These are phyloP conservation scores for Gastrolobium bilobum DNA, from an alignment of 306 rosid species.

Conservation along the genomic window DNA sequence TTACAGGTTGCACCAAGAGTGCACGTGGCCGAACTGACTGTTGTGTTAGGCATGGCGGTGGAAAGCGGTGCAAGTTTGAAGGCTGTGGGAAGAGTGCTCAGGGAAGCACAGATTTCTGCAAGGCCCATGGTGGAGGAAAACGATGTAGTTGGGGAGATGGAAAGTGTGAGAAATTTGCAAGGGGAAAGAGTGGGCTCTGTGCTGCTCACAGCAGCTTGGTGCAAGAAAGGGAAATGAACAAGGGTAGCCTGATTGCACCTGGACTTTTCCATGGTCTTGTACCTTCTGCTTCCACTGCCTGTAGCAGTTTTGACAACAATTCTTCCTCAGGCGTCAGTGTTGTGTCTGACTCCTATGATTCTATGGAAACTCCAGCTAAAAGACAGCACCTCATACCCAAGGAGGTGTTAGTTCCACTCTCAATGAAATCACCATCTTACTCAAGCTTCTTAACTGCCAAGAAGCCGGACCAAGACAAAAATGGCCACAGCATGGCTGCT, in stretches of 20 bases:
- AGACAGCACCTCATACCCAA: slow-evolving; percentile 73
- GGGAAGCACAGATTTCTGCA: slow-evolving; percentile 99
- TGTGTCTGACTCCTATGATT: slow-evolving; percentile 71
- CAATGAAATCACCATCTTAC: slow-evolving; percentile 72
- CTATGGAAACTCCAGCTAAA: slow-evolving; percentile 62
- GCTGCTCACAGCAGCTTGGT: slow-evolving; percentile 89
- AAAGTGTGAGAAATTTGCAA: slow-evolving; percentile 90
- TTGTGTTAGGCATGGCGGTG: slow-evolving; percentile 97
- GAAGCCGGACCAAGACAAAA: slow-evolving; percentile 60
- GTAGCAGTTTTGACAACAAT: slow-evolving; percentile 71
- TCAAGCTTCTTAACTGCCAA: slow-evolving; percentile 57
- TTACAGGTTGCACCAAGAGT: slow-evolving; percentile 92
- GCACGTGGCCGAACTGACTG: slow-evolving; percentile 99
- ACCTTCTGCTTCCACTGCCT: slow-evolving; percentile 67
- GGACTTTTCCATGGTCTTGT: slow-evolving; percentile 93
- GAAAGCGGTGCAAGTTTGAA: slow-evolving; percentile 86
- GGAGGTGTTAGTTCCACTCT: slow-evolving; percentile 84
- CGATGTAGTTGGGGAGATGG: slow-evolving; percentile 94
- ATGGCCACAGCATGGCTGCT: slow-evolving; percentile 35
- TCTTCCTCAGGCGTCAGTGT: slow-evolving; percentile 77
- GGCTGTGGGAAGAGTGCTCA: slow-evolving; percentile 97
- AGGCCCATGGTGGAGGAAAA: slow-evolving; percentile 99
- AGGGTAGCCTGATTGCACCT: slow-evolving; percentile 79
- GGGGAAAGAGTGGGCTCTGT: slow-evolving; percentile 96
- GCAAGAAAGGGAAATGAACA: slow-evolving; percentile 67